These are phyloP conservation scores for Fomes fomentarius DNA, from an alignment of 1,284 basidiomycete species.

Conservation along the genomic window DNA sequence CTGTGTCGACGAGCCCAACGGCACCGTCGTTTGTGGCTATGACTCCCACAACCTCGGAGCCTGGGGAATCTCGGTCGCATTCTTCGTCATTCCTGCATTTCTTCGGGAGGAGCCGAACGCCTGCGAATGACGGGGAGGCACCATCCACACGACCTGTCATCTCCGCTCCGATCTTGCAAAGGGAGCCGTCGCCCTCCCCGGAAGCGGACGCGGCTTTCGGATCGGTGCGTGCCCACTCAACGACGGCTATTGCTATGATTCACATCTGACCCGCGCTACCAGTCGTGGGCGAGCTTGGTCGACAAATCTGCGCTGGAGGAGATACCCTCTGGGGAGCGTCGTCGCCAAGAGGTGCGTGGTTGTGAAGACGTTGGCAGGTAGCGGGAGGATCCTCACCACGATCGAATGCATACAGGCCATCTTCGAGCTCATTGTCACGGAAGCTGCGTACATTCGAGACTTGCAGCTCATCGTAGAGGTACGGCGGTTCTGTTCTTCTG, in stretches of 20 bases:
- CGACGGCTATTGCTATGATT: too few relatives aligned
- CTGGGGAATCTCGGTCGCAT: slow-evolving; percentile 39
- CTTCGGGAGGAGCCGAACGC: slow-evolving; percentile 55
- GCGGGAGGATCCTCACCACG: too few relatives aligned
- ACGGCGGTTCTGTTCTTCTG: slow-evolving; percentile 11
- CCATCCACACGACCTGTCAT: slow-evolving; percentile 45
- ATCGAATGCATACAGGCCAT: slow-evolving; percentile 60
- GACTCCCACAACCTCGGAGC: slow-evolving; percentile 34
- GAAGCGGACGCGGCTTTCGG: slow-evolving; percentile 54
- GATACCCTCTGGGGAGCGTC: slow-evolving; percentile 77
- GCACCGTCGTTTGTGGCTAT: slow-evolving; percentile 24
- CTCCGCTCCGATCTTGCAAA: slow-evolving; percentile 56
- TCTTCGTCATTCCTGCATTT: slow-evolving; percentile 56
- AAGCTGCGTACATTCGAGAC: slow-evolving; percentile 86
- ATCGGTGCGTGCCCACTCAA: slow-evolving; percentile 68
- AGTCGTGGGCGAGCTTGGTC: slow-evolving; percentile 92
- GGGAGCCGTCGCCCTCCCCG: slow-evolving; percentile 24
- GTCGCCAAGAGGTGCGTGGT: slow-evolving; percentile 77
- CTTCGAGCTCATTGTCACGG: slow-evolving; percentile 91
- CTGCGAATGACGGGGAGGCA: slow-evolving; percentile 40
- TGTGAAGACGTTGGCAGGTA: too few relatives aligned
- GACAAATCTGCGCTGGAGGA: slow-evolving; percentile 81
- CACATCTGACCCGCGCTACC: too few relatives aligned
- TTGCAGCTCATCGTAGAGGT: slow-evolving; percentile 91
- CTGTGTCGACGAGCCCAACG: slow-evolving; percentile 32